Conservation (phyloP, 129 eudicot species). For the Saposhnikovia divaricata region DNA sequence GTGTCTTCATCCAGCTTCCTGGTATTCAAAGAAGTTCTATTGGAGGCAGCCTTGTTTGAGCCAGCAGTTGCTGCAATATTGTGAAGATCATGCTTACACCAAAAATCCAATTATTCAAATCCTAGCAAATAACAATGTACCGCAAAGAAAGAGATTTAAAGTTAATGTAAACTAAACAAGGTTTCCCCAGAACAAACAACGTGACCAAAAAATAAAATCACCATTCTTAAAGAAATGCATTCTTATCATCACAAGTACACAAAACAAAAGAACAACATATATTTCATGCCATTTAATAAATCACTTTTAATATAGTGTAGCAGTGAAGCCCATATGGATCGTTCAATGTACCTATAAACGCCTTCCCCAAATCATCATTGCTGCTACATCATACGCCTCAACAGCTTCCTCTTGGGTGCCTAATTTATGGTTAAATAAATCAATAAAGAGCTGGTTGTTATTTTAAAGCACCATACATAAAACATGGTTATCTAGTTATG, state of each 20-base stretch:
- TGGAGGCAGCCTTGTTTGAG: conserved; percentile 15
- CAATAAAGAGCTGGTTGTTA: neutral
- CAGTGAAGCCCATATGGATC: too few relatives aligned
- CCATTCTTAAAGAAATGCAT: neutral
- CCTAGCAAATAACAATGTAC: neutral
- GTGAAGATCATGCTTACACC: neutral
- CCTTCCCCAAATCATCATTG: too few relatives aligned
- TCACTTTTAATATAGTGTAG: too few relatives aligned
- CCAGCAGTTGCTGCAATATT: conserved; percentile 10
- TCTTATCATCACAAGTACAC: neutral
- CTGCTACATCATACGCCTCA: conserved; percentile 87
- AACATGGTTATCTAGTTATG: too few relatives aligned
- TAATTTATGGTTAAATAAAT: too few relatives aligned
- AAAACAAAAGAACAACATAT: too few relatives aligned
- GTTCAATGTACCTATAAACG: too few relatives aligned
- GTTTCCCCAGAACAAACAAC: neutral
- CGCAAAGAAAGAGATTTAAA: neutral
- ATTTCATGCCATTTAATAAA: neutral
- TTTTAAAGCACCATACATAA: neutral
- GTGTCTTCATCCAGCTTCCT: conserved; percentile 14
- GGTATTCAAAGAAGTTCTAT: conserved; percentile 10
- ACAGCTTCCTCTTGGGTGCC: conserved; percentile 98
- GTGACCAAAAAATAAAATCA: neutral
- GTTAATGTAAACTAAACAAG: neutral
- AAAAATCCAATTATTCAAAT: neutral